Percentiles rank a stretch among this genome's conserved stretches.
phyloP scores from a whole-genome alignment of 148 eudicot species.

The Diospyros lotus region DNA sequence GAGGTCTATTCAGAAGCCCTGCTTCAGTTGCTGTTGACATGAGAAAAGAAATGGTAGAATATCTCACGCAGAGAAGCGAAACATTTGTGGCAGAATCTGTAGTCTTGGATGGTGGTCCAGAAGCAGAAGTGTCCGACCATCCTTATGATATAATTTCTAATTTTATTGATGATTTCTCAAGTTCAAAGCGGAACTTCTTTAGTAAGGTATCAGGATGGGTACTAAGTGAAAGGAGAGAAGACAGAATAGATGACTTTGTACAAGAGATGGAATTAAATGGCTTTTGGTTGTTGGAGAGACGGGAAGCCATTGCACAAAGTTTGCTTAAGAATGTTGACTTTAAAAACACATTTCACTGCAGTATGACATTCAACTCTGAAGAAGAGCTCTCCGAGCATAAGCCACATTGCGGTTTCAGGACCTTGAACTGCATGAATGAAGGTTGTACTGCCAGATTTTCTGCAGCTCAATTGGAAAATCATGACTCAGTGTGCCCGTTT shows the following conservation, averaged over 20 bases:
- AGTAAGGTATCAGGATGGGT: constrained; percentile 86
- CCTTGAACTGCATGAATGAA: constrained; percentile 63
- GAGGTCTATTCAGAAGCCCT: constrained; percentile 69
- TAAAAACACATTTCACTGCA: constrained; percentile 63
- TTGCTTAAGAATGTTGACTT: constrained; percentile 77
- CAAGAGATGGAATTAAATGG: constrained; percentile 91
- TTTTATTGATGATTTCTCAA: constrained; percentile 68
- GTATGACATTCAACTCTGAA: constrained; percentile 52
- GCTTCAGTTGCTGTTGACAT: constrained; percentile 77
- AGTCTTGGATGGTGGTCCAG: constrained; percentile 53
- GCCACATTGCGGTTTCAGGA: constrained; percentile 60
- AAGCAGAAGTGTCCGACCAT: constrained; percentile 43
- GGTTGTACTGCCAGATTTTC: constrained; percentile 71
- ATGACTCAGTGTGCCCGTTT: constrained; percentile 79
- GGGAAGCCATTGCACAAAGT: constrained; percentile 64
- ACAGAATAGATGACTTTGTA: constrained; percentile 80
- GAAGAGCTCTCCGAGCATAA: constrained; percentile 61
- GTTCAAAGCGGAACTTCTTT: constrained; percentile 59
- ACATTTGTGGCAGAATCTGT: constrained; percentile 80
- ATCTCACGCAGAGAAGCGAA: constrained; percentile 62
- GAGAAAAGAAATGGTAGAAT: constrained; percentile 85
- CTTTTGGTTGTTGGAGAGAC: constrained; percentile 81
- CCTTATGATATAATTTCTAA: constrained; percentile 71
- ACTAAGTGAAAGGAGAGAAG: constrained; percentile 83
- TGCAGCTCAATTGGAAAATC: constrained; percentile 61